Percentiles rank a stretch among this genome's conserved stretches.
These are phyloP conservation scores for Skeletonema marinoi DNA, from an alignment of 108 stramenopile species.

Conservation along the genomic window DNA sequence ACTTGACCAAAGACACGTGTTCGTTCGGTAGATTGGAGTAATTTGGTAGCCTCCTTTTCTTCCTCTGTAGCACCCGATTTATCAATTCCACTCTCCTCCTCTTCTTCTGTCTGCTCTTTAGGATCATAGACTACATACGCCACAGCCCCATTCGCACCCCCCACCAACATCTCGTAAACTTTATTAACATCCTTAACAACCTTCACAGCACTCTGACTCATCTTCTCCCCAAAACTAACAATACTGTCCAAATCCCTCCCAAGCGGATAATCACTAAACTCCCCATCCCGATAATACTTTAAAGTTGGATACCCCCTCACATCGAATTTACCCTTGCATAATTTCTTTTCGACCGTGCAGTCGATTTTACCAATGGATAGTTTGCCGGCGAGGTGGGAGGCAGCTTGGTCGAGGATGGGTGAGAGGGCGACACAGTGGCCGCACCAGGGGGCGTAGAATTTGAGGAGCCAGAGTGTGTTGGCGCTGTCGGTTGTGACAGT, in stretches of 20 bases:
- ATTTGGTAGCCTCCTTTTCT: slow-evolving; percentile 38
- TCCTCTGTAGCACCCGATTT: slow-evolving; percentile 34
- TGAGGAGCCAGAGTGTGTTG: slow-evolving; percentile 77
- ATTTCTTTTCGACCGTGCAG: slow-evolving; percentile 67
- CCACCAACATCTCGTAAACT: not conserved
- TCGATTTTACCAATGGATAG: slow-evolving; percentile 88
- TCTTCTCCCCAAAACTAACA: slow-evolving; percentile 68
- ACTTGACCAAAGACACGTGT: slow-evolving; percentile 71
- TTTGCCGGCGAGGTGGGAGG: slow-evolving; percentile 65
- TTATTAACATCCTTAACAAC: slow-evolving; percentile 11
- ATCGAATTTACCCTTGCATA: slow-evolving; percentile 59
- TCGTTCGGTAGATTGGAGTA: slow-evolving; percentile 50
- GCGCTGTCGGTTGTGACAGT: slow-evolving; percentile 58
- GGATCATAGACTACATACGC: slow-evolving; percentile 74
- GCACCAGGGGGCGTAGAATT: slow-evolving; percentile 85
- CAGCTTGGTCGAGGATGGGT: slow-evolving; percentile 67
- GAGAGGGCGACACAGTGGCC: slow-evolving; percentile 71
- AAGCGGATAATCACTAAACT: slow-evolving; percentile 66
- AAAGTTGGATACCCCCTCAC: slow-evolving; percentile 84
- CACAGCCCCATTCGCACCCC: slow-evolving; percentile 26
- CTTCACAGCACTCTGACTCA: slow-evolving; percentile 61
- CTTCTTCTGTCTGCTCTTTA: not conserved
- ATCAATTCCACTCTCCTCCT: slow-evolving; percentile 25
- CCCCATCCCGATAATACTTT: slow-evolving; percentile 73
- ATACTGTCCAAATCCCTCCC: slow-evolving; percentile 65